Evolutionary conservation across 768 basidiomycete species (phyloP), one percentile per base, ranked within the genome.

Genomic region (Mycena amicta): DNA sequence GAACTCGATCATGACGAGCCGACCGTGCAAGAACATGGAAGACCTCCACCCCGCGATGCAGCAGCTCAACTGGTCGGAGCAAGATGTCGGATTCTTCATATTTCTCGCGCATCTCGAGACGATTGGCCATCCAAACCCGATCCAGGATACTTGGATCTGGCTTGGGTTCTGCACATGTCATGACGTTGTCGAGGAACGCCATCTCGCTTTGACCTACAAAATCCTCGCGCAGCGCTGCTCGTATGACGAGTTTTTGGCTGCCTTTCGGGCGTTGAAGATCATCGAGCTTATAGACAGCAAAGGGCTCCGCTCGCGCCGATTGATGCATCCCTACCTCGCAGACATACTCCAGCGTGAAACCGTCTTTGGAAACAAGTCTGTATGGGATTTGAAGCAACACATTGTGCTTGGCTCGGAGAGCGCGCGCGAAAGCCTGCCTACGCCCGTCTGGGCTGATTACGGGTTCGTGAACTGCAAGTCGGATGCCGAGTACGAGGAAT

Each of bases 381-480:
- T 77, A 15, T 79, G 77, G 77, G 18, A 66, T 28, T 67, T 79
- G 40, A 79, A 76, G 62, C 68, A 70, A 47, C 70, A 67, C 43
- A 23, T 45, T 50, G 58, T 70, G 13, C 52, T 12, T 51, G 64
- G 29, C 40, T 41, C 13, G 41, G 22, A 49, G 53, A 63, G 47
- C 15, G 29, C 31, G 27, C 58, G 28, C 12, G 40, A 55, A 23
- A 8, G 13, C 22, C 51, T 65, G 13, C 28, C 26, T 3, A 66
- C 59, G 6, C 62, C 67, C 3, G 53, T 69, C 4, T 2, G 5
- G 1, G 66, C 55, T 22, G 74, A 78, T 62, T 77, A 77, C 29
- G 76, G 77, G 11, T 77, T 75, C 57, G 52, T 53, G 11, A 74
- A 74, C 53, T 77, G 77, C 60, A 62, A 53, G 31, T 63, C 58